Evolutionary conservation across 305 asterid species (phyloP).

Genomic region (Petunia hybrid): DNA sequence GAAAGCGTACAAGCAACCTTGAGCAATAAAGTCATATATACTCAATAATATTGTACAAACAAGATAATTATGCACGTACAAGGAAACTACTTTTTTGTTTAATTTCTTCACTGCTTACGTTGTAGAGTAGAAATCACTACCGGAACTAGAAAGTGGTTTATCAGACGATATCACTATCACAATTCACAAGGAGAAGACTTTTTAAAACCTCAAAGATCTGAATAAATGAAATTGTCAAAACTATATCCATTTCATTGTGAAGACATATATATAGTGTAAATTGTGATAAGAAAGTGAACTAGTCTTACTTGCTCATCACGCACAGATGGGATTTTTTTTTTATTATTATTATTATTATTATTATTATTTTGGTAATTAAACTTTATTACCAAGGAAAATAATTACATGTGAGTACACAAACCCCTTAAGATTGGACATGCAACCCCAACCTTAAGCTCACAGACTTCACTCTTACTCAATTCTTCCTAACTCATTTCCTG

Average conservation of each 20-base stretch:
- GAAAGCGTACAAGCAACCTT: slow-evolving; percentile 18
- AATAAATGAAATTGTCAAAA: background rate
- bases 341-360: too few relatives aligned
- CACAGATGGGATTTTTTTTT: background rate
- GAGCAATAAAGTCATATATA: slow-evolving; percentile 19
- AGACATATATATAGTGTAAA: background rate
- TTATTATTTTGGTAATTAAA: too few relatives aligned
- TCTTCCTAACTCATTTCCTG: too few relatives aligned
- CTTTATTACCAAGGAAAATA: too few relatives aligned
- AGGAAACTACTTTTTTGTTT: background rate
- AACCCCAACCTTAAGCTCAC: too few relatives aligned
- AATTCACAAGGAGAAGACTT: background rate
- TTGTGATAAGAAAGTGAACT: background rate
- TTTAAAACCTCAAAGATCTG: background rate
- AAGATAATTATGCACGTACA: background rate
- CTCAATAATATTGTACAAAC: slow-evolving; percentile 1
- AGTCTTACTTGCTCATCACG: background rate
- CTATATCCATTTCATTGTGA: background rate
- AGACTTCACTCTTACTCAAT: too few relatives aligned
- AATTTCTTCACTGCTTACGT: background rate
- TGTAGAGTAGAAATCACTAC: background rate
- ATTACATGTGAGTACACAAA: too few relatives aligned
- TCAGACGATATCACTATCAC: background rate
- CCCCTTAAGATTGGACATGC: too few relatives aligned
- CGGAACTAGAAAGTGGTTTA: background rate